These are phyloP conservation scores for Komagataella phaffii DNA, from an alignment of 805 yeast genomes.

Conservation along the genomic window DNA sequence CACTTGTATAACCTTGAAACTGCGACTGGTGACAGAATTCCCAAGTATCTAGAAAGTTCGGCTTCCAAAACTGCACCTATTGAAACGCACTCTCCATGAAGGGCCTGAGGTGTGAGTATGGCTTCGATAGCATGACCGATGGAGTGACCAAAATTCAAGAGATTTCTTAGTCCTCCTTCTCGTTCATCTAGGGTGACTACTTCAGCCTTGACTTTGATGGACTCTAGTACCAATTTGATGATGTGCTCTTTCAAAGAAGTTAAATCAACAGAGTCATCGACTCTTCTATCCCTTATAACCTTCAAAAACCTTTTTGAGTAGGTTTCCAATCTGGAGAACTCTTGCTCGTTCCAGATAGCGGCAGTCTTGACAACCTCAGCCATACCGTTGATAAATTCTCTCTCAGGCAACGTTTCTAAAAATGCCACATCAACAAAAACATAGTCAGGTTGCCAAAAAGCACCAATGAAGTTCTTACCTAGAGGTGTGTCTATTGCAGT, in stretches of 20 bases:
- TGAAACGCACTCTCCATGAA: slow-evolving; percentile 99
- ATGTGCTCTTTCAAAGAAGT: slow-evolving; percentile 60
- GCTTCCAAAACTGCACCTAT: slow-evolving; percentile 92
- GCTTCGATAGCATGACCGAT: slow-evolving; percentile 99
- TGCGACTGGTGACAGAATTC: slow-evolving; percentile 81
- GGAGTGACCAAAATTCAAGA: slow-evolving; percentile 91
- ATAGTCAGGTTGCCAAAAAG: slow-evolving; percentile 92
- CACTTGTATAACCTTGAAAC: slow-evolving; percentile 83
- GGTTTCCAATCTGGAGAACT: slow-evolving; percentile 72
- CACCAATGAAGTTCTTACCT: slow-evolving; percentile 93
- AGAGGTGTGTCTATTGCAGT: slow-evolving; percentile 95
- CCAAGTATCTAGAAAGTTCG: slow-evolving; percentile 84
- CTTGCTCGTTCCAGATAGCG: slow-evolving; percentile 90
- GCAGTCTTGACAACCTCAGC: slow-evolving; percentile 97
- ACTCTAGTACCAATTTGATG: slow-evolving; percentile 67
- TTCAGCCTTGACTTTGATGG: slow-evolving; percentile 82
- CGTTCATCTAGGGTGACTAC: slow-evolving; percentile 92
- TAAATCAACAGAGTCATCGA: slow-evolving; percentile 45
- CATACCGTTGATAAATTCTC: slow-evolving; percentile 97
- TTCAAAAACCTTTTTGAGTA: slow-evolving; percentile 58
- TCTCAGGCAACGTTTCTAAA: slow-evolving; percentile 74
- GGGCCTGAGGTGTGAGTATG: slow-evolving; percentile 87
- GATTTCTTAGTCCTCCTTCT: slow-evolving; percentile 86
- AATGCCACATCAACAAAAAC: slow-evolving; percentile 83
- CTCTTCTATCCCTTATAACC: slow-evolving; percentile 36